These are phyloP conservation scores for Cyberlindnera mississippiensis DNA, from an alignment of 805 yeast genomes.

Conservation along the genomic window DNA sequence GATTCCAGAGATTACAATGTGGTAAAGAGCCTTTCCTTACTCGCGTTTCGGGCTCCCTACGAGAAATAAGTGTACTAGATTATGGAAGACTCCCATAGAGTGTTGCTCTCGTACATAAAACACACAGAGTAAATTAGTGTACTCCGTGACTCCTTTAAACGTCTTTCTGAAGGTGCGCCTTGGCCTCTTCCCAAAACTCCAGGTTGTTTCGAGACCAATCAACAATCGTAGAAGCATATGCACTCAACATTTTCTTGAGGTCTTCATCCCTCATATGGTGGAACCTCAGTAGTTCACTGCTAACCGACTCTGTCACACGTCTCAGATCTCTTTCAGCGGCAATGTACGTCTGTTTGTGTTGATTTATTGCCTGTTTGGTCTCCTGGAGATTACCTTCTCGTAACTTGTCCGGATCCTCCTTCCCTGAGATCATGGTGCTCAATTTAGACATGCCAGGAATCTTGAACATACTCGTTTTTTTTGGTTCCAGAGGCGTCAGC, in stretches of 20 bases:
- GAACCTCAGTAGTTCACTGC: conserved; percentile 39
- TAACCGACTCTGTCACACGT: conserved; percentile 42
- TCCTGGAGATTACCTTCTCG: conserved; percentile 47
- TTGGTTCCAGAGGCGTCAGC: conserved; percentile 23
- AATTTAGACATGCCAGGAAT: conserved; percentile 52
- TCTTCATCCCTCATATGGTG: conserved; percentile 47
- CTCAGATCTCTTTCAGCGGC: conserved; percentile 51
- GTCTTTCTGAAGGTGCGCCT: conserved; percentile 14
- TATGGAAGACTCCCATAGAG: too few species aligned
- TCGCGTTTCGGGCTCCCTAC: too few species aligned
- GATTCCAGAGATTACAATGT: too few species aligned
- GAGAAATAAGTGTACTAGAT: too few species aligned
- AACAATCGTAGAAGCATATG: conserved; percentile 52
- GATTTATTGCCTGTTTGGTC: conserved; percentile 41
- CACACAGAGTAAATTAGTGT: too few species aligned
- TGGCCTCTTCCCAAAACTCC: conserved; percentile 65
- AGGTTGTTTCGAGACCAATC: conserved; percentile 67
- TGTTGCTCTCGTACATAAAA: background rate
- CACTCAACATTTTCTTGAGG: conserved; percentile 46
- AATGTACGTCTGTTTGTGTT: conserved; percentile 46
- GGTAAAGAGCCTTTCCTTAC: too few species aligned
- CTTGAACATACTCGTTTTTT: conserved; percentile 37
- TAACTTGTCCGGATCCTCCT: conserved; percentile 59
- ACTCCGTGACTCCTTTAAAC: too few species aligned
- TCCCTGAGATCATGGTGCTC: conserved; percentile 47